phyloP scores from a whole-genome alignment of 1,284 basidiomycete genomes.

The Schizopora paradoxa region DNA sequence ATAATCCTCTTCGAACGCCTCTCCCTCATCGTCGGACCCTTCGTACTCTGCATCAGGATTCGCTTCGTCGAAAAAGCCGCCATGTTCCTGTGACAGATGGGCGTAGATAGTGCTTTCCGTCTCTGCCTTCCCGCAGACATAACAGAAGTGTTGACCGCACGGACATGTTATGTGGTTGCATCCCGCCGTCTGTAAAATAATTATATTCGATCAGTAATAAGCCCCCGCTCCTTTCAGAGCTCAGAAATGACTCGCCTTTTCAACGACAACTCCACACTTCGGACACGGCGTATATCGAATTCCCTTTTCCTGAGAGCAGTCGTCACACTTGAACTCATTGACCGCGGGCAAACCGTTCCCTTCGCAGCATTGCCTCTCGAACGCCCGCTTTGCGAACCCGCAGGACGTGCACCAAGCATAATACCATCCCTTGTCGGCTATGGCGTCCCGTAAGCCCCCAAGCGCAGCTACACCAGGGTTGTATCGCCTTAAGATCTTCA shows the following conservation, averaged over 20 bases:
- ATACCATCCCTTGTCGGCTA: constrained; percentile 22
- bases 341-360: constrained; percentile 14
- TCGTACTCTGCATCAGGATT: not conserved
- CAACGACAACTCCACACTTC: constrained; percentile 6
- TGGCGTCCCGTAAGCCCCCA: constrained; percentile 21
- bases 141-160: constrained; percentile 23
- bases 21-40: too few species aligned
- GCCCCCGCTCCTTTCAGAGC: not conserved
- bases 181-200: constrained; percentile 16
- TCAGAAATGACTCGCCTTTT: constrained; percentile 2
- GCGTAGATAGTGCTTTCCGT: constrained; percentile 12
- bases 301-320: constrained; percentile 15
- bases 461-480: constrained; percentile 20
- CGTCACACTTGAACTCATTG: constrained; percentile 18
- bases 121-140: constrained; percentile 18
- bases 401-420: constrained; percentile 27
- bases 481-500: constrained; percentile 22
- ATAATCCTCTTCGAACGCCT: too few species aligned
- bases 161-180: constrained; percentile 25
- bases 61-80: constrained; percentile 1
- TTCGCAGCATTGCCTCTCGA: constrained; percentile 22
- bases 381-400: constrained; percentile 21
- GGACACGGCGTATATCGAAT: not conserved
- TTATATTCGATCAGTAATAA: not conserved
- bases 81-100: constrained; percentile 20